Evolutionary conservation across 2,329 filamentous ascomycete genomes (phyloP).

Genomic region (Trichoderma sp.): DNA sequence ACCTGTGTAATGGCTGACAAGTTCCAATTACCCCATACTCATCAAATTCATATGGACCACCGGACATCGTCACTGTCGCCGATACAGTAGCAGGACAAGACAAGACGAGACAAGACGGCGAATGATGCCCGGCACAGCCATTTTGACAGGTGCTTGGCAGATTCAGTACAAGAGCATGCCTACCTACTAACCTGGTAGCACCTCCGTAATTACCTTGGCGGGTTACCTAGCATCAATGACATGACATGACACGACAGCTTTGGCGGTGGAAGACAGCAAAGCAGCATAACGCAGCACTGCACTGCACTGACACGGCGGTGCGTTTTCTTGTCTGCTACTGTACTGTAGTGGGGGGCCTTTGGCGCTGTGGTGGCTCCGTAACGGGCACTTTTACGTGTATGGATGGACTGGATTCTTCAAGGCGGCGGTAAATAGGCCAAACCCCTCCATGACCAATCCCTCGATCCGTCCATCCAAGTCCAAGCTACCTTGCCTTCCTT

Average conservation of each 20-base stretch:
- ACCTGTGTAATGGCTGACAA: neutral
- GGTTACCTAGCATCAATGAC: neutral
- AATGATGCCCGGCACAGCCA: neutral
- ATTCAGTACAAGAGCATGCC: neutral
- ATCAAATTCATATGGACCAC: neutral
- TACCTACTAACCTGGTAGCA: neutral
- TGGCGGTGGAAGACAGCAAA: neutral
- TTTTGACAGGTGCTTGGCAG: neutral
- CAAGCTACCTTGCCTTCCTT: neutral
- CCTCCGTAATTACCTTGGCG: neutral
- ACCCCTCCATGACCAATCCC: slow-evolving; percentile 18
- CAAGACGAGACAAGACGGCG: neutral
- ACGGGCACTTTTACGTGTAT: slow-evolving; percentile 1
- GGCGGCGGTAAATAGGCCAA: slow-evolving; percentile 11
- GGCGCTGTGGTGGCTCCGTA: neutral
- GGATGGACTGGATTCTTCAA: neutral
- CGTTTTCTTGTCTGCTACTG: neutral
- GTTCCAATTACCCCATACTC: neutral
- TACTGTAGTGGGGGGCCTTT: neutral
- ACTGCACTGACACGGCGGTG: neutral
- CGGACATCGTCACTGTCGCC: neutral
- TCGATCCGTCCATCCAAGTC: neutral
- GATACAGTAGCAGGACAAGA: too few relatives aligned
- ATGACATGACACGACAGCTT: neutral
- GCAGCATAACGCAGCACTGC: neutral